Percentiles rank a stretch among this genome's conserved stretches.
phyloP scores from a whole-genome alignment of 202 grass and related monocot genomes.

The Eragrostis tef region DNA sequence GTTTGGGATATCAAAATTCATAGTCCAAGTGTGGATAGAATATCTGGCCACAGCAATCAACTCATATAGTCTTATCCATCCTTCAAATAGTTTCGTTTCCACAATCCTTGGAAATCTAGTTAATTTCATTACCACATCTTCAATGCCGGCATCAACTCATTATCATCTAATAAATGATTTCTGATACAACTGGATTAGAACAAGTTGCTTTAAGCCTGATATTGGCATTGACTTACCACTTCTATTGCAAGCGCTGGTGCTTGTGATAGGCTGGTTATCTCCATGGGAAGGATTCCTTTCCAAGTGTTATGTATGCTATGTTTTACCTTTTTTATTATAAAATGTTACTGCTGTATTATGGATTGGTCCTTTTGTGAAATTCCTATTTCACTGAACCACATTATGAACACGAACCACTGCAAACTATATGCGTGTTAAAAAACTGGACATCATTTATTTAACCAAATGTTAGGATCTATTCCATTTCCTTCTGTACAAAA shows the following conservation, averaged over 20 bases:
- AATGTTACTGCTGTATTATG: neutral
- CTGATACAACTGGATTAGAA: neutral
- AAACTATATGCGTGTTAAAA: neutral
- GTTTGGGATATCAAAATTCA: neutral
- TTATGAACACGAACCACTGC: constrained; percentile 3
- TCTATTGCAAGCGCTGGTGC: neutral
- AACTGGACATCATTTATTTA: constrained; percentile 18
- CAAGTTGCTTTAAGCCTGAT: neutral
- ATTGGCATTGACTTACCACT: neutral
- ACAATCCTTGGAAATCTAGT: too few species aligned
- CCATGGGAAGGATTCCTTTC: neutral
- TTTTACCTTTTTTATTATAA: constrained; percentile 15
- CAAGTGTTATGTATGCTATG: neutral
- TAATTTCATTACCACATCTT: too few species aligned
- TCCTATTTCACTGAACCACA: neutral
- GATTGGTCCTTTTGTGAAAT: neutral
- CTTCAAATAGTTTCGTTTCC: too few species aligned
- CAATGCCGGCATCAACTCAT: too few species aligned
- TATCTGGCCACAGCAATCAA: too few species aligned
- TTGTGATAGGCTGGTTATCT: neutral
- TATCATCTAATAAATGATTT: too few species aligned
- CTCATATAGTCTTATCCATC: too few species aligned
- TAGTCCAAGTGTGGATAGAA: too few species aligned
- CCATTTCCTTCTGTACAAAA: neutral
- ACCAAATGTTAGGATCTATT: neutral